These are phyloP conservation scores for Amylocystis lapponica DNA, from an alignment of 768 basidiomycete species.

Conservation along the genomic window DNA sequence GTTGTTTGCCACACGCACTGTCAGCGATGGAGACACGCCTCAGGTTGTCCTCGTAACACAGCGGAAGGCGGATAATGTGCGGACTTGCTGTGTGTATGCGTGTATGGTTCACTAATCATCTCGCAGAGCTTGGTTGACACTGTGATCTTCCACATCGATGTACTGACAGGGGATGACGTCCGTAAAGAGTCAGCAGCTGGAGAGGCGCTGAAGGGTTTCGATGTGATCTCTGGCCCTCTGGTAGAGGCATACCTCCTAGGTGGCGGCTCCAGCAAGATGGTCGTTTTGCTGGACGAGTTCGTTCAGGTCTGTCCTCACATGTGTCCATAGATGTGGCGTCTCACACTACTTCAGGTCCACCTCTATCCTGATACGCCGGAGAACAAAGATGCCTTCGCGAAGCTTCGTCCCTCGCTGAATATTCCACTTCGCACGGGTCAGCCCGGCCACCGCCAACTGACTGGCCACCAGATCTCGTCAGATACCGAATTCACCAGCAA, in stretches of 20 bases:
- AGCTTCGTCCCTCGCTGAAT: constrained; percentile 40
- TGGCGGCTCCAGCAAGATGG: constrained; percentile 35
- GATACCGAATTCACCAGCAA: constrained; percentile 37
- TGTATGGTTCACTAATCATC: not conserved
- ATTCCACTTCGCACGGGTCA: constrained; percentile 49
- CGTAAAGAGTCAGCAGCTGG: constrained; percentile 17
- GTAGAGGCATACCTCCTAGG: constrained; percentile 55
- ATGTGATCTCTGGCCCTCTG: constrained; percentile 53
- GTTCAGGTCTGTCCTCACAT: constrained; percentile 47
- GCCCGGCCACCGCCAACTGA: constrained; percentile 39
- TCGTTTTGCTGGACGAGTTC: constrained; percentile 70
- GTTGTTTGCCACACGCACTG: constrained; percentile 48
- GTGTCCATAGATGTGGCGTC: not conserved
- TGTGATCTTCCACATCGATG: constrained; percentile 71
- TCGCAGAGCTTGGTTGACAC: constrained; percentile 58
- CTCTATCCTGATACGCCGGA: constrained; percentile 58
- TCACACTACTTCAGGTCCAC: constrained; percentile 38
- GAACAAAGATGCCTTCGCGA: constrained; percentile 38
- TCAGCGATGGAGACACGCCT: constrained; percentile 41
- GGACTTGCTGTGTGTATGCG: constrained; percentile 16
- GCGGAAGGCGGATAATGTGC: constrained; percentile 55
- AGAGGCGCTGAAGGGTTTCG: constrained; percentile 49
- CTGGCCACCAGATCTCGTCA: constrained; percentile 50
- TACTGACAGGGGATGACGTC: constrained; percentile 67
- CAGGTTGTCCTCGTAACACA: constrained; percentile 62